phyloP scores from a whole-genome alignment of 495 filamentous ascomycete species.

The Rusavskia elegans region DNA sequence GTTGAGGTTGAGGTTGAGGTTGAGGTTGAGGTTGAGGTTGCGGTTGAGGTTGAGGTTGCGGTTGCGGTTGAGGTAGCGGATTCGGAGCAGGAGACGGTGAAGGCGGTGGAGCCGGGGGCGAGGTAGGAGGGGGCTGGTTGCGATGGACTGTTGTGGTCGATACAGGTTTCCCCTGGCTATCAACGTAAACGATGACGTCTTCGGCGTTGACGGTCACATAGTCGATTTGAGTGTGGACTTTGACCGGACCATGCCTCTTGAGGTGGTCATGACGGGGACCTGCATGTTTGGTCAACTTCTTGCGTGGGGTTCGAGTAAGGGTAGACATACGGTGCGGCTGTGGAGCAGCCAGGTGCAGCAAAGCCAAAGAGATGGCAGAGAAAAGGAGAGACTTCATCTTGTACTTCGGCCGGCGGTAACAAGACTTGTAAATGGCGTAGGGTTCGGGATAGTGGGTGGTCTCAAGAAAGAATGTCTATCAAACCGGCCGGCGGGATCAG shows the following conservation, averaged over 20 bases:
- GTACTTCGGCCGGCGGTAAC: background rate
- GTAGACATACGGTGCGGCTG: slow-evolving; percentile 28
- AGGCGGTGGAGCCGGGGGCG: background rate
- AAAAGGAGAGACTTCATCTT: slow-evolving; percentile 26
- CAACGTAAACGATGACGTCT: slow-evolving; percentile 47
- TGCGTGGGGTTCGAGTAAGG: background rate
- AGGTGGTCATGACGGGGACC: slow-evolving; percentile 2
- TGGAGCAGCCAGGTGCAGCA: slow-evolving; percentile 21
- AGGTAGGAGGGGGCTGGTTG: slow-evolving; percentile 6
- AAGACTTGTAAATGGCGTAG: background rate
- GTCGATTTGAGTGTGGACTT: slow-evolving; percentile 16
- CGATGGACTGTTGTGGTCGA: slow-evolving; percentile 17
- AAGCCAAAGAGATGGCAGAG: slow-evolving; percentile 12
- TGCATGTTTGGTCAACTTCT: background rate
- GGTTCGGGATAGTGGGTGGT: background rate
- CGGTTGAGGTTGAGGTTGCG: background rate
- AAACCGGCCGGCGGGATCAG: slow-evolving; percentile 1
- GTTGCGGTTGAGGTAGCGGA: background rate
- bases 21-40: background rate
- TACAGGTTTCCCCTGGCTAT: slow-evolving; percentile 42
- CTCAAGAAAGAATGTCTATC: background rate
- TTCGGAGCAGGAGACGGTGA: background rate
- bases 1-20: background rate
- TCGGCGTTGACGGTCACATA: slow-evolving; percentile 22
- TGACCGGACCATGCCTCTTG: slow-evolving; percentile 6